Base-by-base conservation (phyloP, 345 rosid genomes). In the Schrenkiella parvula region DNA sequence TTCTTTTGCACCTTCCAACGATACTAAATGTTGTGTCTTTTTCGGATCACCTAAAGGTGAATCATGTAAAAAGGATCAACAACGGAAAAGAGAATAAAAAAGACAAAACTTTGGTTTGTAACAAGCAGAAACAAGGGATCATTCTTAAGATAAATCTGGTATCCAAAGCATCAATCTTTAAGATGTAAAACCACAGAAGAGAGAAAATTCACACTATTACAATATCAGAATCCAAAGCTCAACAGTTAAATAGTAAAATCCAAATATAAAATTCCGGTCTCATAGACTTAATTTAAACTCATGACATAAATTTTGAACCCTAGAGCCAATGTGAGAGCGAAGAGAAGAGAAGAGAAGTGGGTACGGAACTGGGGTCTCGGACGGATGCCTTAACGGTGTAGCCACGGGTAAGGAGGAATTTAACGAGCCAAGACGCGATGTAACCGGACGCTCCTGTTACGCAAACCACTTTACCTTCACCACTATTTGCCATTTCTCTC, bases 1-100 rank as follows among this genome's bases (percentile, higher is more conserved):
- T 68, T 86, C 87, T n/a, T 54, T 59, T 23, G 98, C 96, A 68
- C 98, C 96, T 18, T 88, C 88, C 52, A 92, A 83, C 3, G 84
- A 74, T 18, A 73, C 77, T 3, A 92, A 78, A 54, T 92, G 96
- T 17, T 74, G 82, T 12, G 87, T 90, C 81, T 88, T 92, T 68
- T 66, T 85, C 5, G 93, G 86, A 82, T 92, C 89, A 74, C 77
- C 98, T 89, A n/a, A 19, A n/a, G 8, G 2, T 56, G 22, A 4
- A 34, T 56, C 62, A 51, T 39, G 8, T n/a, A n/a, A n/a, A 4
- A 26, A 32, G 3, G 41, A 48, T 47, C 19, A 58, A 18, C 23
- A 35, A 17, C n/a, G n/a, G n/a, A n/a, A 10, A 3, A 34, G 14
- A 4, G 22, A 39, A 52, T 37, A 10, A 5, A 4, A 41, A 35